Conservation (phyloP, 2,329 filamentous ascomycete genomes). For the Trichoderma koningii region DNA sequence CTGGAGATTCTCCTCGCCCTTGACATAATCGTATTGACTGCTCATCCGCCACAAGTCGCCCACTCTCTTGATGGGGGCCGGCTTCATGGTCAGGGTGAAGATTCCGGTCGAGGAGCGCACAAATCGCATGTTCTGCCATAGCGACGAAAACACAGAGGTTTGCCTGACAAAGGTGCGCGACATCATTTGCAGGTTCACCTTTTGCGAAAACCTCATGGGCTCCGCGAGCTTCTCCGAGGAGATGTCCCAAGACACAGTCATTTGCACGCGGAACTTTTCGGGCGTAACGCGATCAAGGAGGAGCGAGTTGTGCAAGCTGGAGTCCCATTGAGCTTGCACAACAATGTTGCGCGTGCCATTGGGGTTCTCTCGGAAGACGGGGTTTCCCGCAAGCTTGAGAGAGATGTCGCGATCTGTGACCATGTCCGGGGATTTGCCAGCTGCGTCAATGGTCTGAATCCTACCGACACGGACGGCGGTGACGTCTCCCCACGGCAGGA, state of each 20-base stretch:
- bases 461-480: conserved; percentile 74
- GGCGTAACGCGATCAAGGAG: conserved; percentile 89
- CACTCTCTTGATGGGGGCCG: conserved; percentile 85
- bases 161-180: conserved; percentile 83
- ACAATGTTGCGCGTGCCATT: conserved; percentile 89
- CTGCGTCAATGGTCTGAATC: conserved; percentile 80
- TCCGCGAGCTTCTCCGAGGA: conserved; percentile 80
- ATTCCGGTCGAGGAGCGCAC: conserved; percentile 85
- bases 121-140: conserved; percentile 83
- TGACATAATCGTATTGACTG: conserved; percentile 92
- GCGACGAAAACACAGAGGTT: conserved; percentile 79
- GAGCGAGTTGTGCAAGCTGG: conserved; percentile 86
- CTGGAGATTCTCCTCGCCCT: conserved; percentile 84
- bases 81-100: conserved; percentile 83
- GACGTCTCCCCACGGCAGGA: conserved; percentile 85
- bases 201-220: conserved; percentile 82
- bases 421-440: conserved; percentile 81
- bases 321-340: conserved; percentile 94
- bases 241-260: conserved; percentile 85
- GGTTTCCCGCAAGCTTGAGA: conserved; percentile 75
- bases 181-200: conserved; percentile 79
- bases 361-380: conserved; percentile 78
- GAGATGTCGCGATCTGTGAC: conserved; percentile 72
- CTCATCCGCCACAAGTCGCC: conserved; percentile 96
- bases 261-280: conserved; percentile 90